A percentile compares a stretch with the other conserved stretches of the same genome.
Conservation (phyloP, 1,284 basidiomycete species). For the Moesziomyces antarcticus region DNA sequence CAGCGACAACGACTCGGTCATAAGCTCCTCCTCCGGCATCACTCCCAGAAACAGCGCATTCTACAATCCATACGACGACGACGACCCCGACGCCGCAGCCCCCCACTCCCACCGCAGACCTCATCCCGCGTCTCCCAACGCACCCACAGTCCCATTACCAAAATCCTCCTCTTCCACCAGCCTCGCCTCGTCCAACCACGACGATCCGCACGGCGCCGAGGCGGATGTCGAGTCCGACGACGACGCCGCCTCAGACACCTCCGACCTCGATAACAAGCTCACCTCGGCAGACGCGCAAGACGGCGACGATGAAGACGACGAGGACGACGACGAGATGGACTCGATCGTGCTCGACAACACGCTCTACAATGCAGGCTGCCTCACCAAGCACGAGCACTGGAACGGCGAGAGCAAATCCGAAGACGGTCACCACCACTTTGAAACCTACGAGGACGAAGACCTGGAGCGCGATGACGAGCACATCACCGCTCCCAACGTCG, state of each 20-base stretch:
- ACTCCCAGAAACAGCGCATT: constrained; percentile 55
- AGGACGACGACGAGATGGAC: constrained; percentile 45
- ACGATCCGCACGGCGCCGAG: constrained; percentile 24
- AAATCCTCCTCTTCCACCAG: constrained; percentile 13
- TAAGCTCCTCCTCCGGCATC: constrained; percentile 41
- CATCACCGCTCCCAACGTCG: constrained; percentile 44
- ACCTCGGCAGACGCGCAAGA: neutral
- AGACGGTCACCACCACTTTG: constrained; percentile 38
- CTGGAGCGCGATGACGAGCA: constrained; percentile 43
- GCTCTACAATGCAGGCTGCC: constrained; percentile 58
- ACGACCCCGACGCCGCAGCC: constrained; percentile 16
- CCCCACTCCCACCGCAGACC: constrained; percentile 15
- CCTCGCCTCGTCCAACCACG: constrained; percentile 11
- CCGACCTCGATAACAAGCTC: constrained; percentile 17
- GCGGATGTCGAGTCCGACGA: constrained; percentile 40
- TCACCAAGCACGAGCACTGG: constrained; percentile 58
- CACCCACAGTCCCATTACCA: constrained; percentile 4
- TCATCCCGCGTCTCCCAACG: constrained; percentile 15
- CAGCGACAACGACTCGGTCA: constrained; percentile 43
- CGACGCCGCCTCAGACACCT: constrained; percentile 16
- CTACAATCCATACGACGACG: constrained; percentile 24
- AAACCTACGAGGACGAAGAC: constrained; percentile 40
- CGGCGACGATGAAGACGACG: constrained; percentile 26
- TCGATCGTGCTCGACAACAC: constrained; percentile 58
- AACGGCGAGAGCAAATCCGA: constrained; percentile 19